Evolutionary conservation across 805 yeast genomes (phyloP), one percentile per base, ranked within the genome.

Genomic region (Wickerhamomyces sydowiorum): DNA sequence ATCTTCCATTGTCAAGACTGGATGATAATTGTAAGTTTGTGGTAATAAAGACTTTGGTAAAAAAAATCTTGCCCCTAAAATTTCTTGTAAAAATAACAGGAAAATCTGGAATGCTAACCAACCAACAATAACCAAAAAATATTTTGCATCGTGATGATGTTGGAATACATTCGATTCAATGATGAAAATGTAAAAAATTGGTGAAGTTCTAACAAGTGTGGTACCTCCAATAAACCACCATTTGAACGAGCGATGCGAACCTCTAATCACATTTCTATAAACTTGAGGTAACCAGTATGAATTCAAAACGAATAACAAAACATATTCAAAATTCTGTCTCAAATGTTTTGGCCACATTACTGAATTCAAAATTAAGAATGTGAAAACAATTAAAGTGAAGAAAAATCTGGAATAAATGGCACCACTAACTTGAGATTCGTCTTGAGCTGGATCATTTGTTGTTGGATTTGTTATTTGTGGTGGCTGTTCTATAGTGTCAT

Each of bases 281-380:
- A 86, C 82, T 60, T 90, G 98, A 2, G 97, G 96, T 14, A 86
- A 50, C 96, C 96, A 89, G 51, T 76, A 82, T 1, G 95, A 84
- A 58, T 80, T 84, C 23, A 82, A 51, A 1, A 70, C 38, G 2
- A 79, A 45, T 9, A 82, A 58, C 2, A 75, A 62, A 5, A 73
- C 39, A 42, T 74, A 78, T 56, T 88, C 96, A 53, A 81, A 76
- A 1, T 67, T 50, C 22, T 59, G 60, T 42, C 96, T 64, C 30
- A 75, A 64, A 17, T 58, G 64, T 18, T 67, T 67, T 32, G 89
- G 80, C 95, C 93, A 86, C 36, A 76, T 59, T 2, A 71, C 54
- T 12, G 83, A 72, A 50, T 76, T 79, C 38, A 82, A 42, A 0
- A 83, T 61, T 1, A 83, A 44, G 51, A 86, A 75, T 10, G 83